Percentiles rank a stretch among this genome's conserved stretches.
Evolutionary conservation across 202 grass and related monocot genomes (phyloP).

Genomic region (Cymbopogon flexuosus): DNA sequence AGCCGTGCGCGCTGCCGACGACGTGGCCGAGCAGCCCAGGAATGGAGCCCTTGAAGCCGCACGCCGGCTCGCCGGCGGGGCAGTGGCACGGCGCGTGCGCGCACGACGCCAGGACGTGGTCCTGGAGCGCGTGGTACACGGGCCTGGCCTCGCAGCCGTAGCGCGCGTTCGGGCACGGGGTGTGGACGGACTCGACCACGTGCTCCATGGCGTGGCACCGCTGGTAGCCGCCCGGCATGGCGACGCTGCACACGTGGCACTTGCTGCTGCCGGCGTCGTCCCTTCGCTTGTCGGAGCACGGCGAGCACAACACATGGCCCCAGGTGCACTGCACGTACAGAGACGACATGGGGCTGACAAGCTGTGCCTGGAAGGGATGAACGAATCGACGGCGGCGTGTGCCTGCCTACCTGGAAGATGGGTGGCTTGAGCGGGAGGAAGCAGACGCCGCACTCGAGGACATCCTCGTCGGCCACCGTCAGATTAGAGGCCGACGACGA

Average conservation of each 20-base stretch:
- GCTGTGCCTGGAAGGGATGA: too few relatives aligned
- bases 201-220: background rate
- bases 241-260: background rate
- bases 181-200: background rate
- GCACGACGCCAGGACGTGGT: background rate
- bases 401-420: slow-evolving; percentile 5
- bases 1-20: background rate
- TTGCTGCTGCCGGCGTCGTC: background rate
- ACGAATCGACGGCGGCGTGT: too few relatives aligned
- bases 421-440: background rate
- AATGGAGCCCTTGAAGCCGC: background rate
- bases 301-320: background rate
- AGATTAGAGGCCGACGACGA: background rate
- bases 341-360: too few relatives aligned
- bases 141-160: background rate
- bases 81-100: background rate
- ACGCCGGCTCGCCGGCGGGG: background rate
- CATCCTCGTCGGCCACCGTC: background rate
- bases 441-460: background rate
- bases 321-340: too few relatives aligned
- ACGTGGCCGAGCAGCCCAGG: background rate
- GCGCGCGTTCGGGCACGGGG: background rate
- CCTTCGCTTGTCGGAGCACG: background rate
- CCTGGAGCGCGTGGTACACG: background rate
- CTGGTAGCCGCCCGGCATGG: background rate